Conservation (phyloP, 495 filamentous ascomycete species). For the Penicillium daleae region DNA sequence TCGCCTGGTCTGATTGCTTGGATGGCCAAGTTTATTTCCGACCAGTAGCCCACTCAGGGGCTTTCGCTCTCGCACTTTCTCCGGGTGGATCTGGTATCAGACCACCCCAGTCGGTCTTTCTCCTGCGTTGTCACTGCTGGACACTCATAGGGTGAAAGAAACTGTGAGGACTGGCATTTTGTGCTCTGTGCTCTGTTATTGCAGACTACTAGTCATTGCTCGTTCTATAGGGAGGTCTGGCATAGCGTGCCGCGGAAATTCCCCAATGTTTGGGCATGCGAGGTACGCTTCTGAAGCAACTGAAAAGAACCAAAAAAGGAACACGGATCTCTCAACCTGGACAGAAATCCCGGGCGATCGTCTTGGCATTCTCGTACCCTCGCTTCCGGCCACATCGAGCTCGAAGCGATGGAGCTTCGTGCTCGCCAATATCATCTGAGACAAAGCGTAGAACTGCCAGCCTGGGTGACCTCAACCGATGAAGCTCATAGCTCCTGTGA, state of each 20-base stretch:
- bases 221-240: not conserved
- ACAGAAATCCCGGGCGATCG: not conserved
- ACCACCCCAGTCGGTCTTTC: not conserved
- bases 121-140: not conserved
- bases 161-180: not conserved
- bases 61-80: conserved; percentile 5
- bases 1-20: not conserved
- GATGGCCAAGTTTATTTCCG: not conserved
- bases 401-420: not conserved
- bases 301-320: not conserved
- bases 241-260: not conserved
- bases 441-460: not conserved
- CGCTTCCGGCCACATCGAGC: not conserved
- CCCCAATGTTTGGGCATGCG: not conserved
- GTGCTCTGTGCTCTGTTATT: not conserved
- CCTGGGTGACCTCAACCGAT: not conserved
- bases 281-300: no score
- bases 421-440: not conserved
- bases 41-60: not conserved
- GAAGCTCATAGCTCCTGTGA: not conserved
- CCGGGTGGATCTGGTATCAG: not conserved
- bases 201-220: not conserved
- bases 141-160: not conserved
- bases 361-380: not conserved
- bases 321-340: not conserved